These are phyloP conservation scores for Bjerkandera adusta DNA, from an alignment of 1,284 basidiomycete species.

Conservation along the genomic window DNA sequence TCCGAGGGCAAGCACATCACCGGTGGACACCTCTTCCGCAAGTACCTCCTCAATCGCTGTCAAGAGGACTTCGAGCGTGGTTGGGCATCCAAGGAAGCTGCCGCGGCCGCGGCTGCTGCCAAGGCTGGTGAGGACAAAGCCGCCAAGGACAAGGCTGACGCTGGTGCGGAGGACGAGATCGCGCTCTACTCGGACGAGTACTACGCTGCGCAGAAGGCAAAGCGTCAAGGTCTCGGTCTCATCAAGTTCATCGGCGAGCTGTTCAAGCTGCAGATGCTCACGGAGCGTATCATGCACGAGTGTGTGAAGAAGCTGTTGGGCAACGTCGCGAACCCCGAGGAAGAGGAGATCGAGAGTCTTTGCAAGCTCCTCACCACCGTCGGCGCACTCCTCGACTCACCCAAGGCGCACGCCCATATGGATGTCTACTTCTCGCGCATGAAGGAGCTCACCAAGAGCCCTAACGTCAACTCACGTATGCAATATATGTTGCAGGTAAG, in stretches of 20 bases:
- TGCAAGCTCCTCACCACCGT: conserved; percentile 93
- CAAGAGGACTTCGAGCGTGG: conserved; percentile 90
- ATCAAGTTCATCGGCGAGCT: conserved; percentile 98
- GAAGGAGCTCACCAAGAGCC: conserved; percentile 75
- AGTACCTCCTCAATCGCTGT: conserved; percentile 68
- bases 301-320: conserved; percentile 94
- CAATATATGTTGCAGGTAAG: conserved; percentile 92
- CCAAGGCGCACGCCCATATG: conserved; percentile 82
- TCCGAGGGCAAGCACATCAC: conserved; percentile 83
- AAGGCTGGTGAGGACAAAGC: conserved; percentile 53
- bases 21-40: conserved; percentile 86
- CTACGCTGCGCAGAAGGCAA: conserved; percentile 95
- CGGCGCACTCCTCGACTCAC: conserved; percentile 77
- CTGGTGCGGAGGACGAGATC: conserved; percentile 49
- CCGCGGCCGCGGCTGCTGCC: conserved; percentile 34
- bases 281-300: conserved; percentile 93
- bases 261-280: conserved; percentile 95
- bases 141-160: conserved; percentile 59
- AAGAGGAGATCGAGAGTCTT: conserved; percentile 96
- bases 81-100: conserved; percentile 71
- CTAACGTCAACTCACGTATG: conserved; percentile 82
- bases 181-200: conserved; percentile 94
- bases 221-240: conserved; percentile 94
- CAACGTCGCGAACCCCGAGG: conserved; percentile 93
- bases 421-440: conserved; percentile 93